Base-by-base conservation (phyloP, 768 basidiomycete species). In the Macrolepiota fuliginosa region DNA sequence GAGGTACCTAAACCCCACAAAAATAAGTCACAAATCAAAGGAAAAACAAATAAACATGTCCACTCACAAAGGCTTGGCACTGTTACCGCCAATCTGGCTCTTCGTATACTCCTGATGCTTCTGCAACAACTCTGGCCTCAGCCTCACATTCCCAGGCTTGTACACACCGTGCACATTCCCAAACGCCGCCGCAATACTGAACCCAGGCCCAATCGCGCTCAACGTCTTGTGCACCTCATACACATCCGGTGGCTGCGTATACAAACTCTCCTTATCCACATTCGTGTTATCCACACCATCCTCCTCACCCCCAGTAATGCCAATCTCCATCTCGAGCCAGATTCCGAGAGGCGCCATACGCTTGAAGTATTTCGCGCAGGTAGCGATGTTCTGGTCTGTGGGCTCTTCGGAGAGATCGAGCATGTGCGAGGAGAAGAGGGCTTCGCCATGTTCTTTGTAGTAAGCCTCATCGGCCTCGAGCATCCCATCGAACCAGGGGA, bases 271-370 rank as follows among this genome's bases (percentile, higher is more conserved):
- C 78, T 98, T 99, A 80, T 99, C 97, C 64, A 94, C 94, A 45
- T 81, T 87, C 50, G 94, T 90, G 84, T 99, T 99, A 79, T 99
- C 96, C 53, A 99, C 97, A 73, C 97, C 96, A 71, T 98, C 97
- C 75, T 99, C 97, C 76, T 99, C 97, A 69, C 97, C 97, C 71
- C 97, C 97, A 54, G 97, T 99, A 77, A 99, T 98, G 71, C 97
- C 97, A 74, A 99, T 99, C 79, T 99, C 97, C 97, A 99, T 99
- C 85, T 99, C 97, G 74, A 99, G 93, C 94, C 94, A 99, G 63
- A 93, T 78, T 55, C 92, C 90, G 71, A 98, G 75, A 64, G 89
- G 86, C 2, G 92, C 91, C 94, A 98, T 91, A 72, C 93, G 92
- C 78, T 88, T 83, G 77, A 98, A 96, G 84, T 99, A 99, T 73